Evolutionary conservation across 495 filamentous ascomycete species (phyloP), one percentile per base, ranked within the genome.

Genomic region (Staphylotrichum tortipilum): DNA sequence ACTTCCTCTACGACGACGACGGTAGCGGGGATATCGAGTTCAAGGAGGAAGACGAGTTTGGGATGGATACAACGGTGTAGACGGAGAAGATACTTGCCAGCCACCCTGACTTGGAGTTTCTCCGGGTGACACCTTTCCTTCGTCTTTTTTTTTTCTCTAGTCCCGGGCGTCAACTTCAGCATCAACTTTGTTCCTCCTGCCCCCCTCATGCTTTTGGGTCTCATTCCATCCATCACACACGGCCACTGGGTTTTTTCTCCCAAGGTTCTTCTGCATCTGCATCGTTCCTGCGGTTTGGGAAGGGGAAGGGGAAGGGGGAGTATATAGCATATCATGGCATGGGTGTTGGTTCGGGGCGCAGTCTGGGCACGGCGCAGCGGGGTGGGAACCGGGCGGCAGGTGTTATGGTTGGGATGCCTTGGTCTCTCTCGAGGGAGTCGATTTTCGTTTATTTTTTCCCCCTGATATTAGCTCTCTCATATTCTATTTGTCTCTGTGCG

Each of bases 1-100:
- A 87, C 48, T 91, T 83, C 66, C 88, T 89, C 31, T 74, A 74
- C 42, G 80, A 85, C 43, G 78, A 82, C 29, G 81, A 85, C 17
- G 79, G 74, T 22, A 80, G 65, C 44, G 73, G 68, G 23, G 62
- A 72, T 21, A 57, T 85, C 60, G 77, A 77, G 60, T 89, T 95
- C 70, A 95, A 94, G 64, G 89, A 94, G 60, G 89, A 95, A 64
- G 89, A 94, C 55, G 88, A 91, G 60, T 89, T 85, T 53, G 76
- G 76, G 44, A 92, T 92, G 88, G 88, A 94, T 38, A 52, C 72
- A 39, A 62, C 62, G 3, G 62, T 71, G 6, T 70, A 57, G 37
- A 30, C 39, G 35, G 19, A 12, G 48, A 28, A 30, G 22, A 18
- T 39, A 23, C 2, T 11, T 33, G 26, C 7, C n/a, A n/a, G n/a